phyloP scores from a whole-genome alignment of 2,329 filamentous ascomycete species.

The Alternaria postmessia region DNA sequence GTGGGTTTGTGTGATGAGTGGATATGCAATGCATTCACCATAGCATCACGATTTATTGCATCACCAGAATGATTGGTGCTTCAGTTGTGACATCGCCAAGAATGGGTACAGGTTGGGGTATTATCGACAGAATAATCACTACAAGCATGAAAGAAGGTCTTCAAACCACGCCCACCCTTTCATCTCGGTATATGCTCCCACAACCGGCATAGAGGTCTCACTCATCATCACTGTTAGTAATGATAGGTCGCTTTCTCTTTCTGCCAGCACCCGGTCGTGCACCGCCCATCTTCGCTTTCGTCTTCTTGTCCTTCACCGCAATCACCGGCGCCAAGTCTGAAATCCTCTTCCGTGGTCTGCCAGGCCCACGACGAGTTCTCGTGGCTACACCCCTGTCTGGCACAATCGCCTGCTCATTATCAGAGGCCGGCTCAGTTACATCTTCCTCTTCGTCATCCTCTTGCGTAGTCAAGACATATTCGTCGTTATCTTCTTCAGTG shows the following conservation, averaged over 20 bases:
- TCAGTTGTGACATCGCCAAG: not conserved
- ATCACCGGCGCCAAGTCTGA: constrained; percentile 11
- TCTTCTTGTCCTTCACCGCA: constrained; percentile 1
- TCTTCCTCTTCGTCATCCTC: not conserved
- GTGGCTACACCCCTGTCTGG: not conserved
- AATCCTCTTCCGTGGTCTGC: not conserved
- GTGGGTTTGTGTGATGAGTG: not conserved
- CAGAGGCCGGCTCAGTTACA: not conserved
- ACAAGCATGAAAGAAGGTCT: not conserved
- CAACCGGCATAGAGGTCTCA: constrained; percentile 2
- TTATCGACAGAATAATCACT: not conserved
- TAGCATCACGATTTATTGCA: not conserved
- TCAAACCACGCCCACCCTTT: not conserved
- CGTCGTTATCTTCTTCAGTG: constrained; percentile 21
- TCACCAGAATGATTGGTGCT: not conserved
- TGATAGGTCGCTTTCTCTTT: constrained; percentile 25
- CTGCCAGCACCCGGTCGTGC: constrained; percentile 13
- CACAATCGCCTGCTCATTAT: not conserved
- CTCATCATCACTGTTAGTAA: constrained; percentile 25
- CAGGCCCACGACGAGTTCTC: not conserved
- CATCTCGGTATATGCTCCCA: not conserved
- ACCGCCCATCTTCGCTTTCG: constrained; percentile 14
- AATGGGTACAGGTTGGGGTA: not conserved
- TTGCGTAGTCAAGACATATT: constrained; percentile 7
- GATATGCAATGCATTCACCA: not conserved